phyloP scores from a whole-genome alignment of 108 stramenopile genomes.

The Skeletonema menzelii region DNA sequence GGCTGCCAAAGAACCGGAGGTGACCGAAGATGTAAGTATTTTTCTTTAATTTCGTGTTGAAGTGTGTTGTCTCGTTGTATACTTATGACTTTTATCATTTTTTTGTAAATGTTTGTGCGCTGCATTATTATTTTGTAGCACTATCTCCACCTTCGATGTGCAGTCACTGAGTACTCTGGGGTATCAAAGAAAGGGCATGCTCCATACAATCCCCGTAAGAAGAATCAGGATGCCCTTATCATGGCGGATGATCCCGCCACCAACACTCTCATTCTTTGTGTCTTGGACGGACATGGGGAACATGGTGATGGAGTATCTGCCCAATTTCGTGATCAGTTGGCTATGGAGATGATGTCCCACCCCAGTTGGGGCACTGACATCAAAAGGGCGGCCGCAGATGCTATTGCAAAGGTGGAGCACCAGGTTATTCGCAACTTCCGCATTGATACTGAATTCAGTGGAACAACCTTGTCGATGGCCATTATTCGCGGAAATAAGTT shows the following conservation, averaged over 20 bases:
- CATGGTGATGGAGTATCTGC: constrained; percentile 95
- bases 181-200: constrained; percentile 97
- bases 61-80: neutral
- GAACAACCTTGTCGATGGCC: constrained; percentile 94
- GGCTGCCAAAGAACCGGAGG: constrained; percentile 8
- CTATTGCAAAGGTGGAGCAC: constrained; percentile 88
- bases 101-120: neutral
- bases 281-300: constrained; percentile 98
- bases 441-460: constrained; percentile 96
- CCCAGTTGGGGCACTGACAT: constrained; percentile 81
- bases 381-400: constrained; percentile 75
- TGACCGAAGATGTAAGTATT: constrained; percentile 30
- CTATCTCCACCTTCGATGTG: constrained; percentile 61
- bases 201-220: constrained; percentile 98
- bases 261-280: constrained; percentile 89
- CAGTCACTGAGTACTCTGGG: constrained; percentile 94
- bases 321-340: constrained; percentile 87
- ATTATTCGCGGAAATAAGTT: constrained; percentile 88
- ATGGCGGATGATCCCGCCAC: constrained; percentile 95
- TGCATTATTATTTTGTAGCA: constrained; percentile 20
- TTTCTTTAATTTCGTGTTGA: neutral
- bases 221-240: constrained; percentile 97
- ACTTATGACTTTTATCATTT: neutral
- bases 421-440: constrained; percentile 87
- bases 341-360: constrained; percentile 87